Evolutionary conservation across 352 stramenopile genomes (phyloP), one percentile per base, ranked within the genome.

Genomic region (Phytopythium cucurbitacearum): DNA sequence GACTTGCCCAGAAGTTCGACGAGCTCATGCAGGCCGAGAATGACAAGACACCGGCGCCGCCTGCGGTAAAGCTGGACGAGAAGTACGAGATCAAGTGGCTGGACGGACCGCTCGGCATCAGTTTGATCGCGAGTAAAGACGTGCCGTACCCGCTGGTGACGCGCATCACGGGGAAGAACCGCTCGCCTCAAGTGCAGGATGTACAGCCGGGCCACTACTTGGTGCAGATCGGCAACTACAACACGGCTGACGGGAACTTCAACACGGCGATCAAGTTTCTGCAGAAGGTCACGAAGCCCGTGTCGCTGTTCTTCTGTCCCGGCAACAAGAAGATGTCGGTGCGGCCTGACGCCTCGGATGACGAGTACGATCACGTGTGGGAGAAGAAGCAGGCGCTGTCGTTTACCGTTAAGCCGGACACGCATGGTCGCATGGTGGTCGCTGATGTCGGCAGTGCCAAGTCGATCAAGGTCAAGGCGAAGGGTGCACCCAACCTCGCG

Each of bases 81-180:
- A 92, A 90, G 55, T 95, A 93, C 60, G 80, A 92, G 47, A 84
- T 95, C 56, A 90, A 93, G 49, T 95, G 85, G 85, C 69, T 91
- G 41, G 85, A 95, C 44, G 85, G 85, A 5, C 85, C 85, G 36
- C 69, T 95, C 0, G 85, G 85, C 5, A 92, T 95, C 61, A 93
- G 82, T 78, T 53, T 95, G 7, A 92, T 95, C 48, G 85, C 85
- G 8, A 95, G 81, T 57, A 93, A 93, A 40, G 85, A 95, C 57
- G 82, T 89, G 16, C 79, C 82, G 59, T 95, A 91, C 45, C 85
- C 85, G 34, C 72, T 93, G 9, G 85, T 95, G 39, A 95, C 85
- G 60, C 74, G 85, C 12, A 93, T 95, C 53, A 95, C 85, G 1
- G 85, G 85, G 12, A 95, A 95, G 64, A 93, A 93, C 64, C 79